Evolutionary conservation across 257 asterid genomes (phyloP), one percentile per base, ranked within the genome.

Genomic region (Perilla frutescens): DNA sequence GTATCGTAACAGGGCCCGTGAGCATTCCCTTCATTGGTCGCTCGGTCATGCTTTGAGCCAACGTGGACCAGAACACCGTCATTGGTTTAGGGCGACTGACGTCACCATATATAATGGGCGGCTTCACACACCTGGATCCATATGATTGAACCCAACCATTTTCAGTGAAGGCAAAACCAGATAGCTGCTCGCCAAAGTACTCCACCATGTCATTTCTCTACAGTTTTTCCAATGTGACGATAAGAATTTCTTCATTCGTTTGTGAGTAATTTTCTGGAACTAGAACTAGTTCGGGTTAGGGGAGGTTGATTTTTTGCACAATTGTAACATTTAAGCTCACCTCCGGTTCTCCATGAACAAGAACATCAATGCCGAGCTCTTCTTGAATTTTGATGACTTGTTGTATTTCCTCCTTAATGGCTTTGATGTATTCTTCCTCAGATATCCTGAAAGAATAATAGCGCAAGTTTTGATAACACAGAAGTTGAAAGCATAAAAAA

Each of bases 111-210:
- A 91, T 89, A 75, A 91, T 89, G 10, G 97, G 97, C 29, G 97
- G 97, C 82, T 91, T 91, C 79, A 89, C 97, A 54, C 97, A 89
- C 53, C 97, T 84, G 34, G 97, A 91, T 66, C 97, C 96, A 66
- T 91, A 91, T 5, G 97, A 91, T 79, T 91, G 97, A 74, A 91
- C 97, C 97, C 97, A 91, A 36, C 97, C 96, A 41, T 91, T 89
- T 40, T 82, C 87, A 3, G 97, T 89, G 81, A 91, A 89, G 66
- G 90, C 93, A 81, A 91, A 89, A 62, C 96, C 97, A 72, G 95
- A 91, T 29, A 91, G 83, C 79, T 91, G 96, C 82, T 91, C 96
- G 12, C 97, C 97, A 9, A 91, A 91, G 88, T 89, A 91, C 82
- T 91, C 97, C 80, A 91, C 97, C 97, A 89, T 91, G 75, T 91